Evolutionary conservation across 2,329 filamentous ascomycete genomes (phyloP).

Genomic region (Neonectria sp.): DNA sequence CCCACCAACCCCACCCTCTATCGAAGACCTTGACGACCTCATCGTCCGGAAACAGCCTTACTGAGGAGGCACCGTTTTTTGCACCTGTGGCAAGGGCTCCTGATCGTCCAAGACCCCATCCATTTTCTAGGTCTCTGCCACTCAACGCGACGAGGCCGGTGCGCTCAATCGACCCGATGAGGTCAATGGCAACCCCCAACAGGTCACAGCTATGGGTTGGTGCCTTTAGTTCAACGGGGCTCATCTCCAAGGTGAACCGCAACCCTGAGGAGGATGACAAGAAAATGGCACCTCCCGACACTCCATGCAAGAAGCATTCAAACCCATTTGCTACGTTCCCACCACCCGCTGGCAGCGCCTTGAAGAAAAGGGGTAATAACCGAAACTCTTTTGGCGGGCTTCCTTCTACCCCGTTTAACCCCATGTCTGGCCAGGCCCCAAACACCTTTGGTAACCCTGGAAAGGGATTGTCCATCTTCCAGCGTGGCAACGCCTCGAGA

Average conservation of each 20-base stretch:
- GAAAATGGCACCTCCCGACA: conserved; percentile 87
- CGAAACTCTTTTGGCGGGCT: conserved; percentile 80
- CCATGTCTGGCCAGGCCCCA: conserved; percentile 64
- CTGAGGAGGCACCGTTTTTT: conserved; percentile 72
- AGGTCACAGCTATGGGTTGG: conserved; percentile 74
- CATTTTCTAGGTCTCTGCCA: conserved; percentile 58
- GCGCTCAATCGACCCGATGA: conserved; percentile 50
- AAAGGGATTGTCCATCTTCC: conserved; percentile 77
- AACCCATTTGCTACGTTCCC: conserved; percentile 79
- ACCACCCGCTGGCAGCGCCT: conserved; percentile 69
- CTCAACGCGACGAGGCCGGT: conserved; percentile 56
- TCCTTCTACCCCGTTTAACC: conserved; percentile 86
- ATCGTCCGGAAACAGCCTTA: conserved; percentile 84
- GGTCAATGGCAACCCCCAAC: conserved; percentile 62
- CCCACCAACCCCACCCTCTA: conserved; percentile 81
- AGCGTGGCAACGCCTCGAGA: conserved; percentile 64
- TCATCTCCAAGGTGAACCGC: conserved; percentile 95
- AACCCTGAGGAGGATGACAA: conserved; percentile 79
- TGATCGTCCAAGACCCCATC: conserved; percentile 50
- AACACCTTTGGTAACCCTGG: conserved; percentile 69
- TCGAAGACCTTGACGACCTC: conserved; percentile 91
- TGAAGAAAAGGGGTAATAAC: conserved; percentile 74
- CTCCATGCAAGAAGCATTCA: conserved; percentile 91
- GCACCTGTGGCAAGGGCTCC: conserved; percentile 48
- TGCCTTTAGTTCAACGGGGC: conserved; percentile 93